Evolutionary conservation across 768 basidiomycete species (phyloP).

Genomic region (Fibroporia radiculosa): DNA sequence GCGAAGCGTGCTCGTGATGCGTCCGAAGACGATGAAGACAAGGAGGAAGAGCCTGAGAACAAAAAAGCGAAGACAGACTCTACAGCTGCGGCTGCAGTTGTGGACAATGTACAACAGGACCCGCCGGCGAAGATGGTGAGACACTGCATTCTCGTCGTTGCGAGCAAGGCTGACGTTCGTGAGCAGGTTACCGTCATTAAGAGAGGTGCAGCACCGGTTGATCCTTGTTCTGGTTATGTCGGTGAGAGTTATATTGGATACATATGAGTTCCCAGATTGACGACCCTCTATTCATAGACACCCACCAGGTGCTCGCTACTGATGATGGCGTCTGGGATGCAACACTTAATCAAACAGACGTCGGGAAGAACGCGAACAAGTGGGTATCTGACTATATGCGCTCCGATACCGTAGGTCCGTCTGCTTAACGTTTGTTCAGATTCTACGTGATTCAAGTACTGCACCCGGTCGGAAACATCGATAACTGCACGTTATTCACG

Average conservation of each 20-base stretch:
- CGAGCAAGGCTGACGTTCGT: constrained; percentile 1
- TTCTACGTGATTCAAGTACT: constrained; percentile 55
- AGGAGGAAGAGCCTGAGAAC: constrained; percentile 16
- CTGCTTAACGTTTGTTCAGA: constrained; percentile 19
- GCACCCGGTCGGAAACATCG: constrained; percentile 35
- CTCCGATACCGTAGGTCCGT: background rate
- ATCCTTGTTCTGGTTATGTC: constrained; percentile 36
- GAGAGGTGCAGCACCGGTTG: constrained; percentile 50
- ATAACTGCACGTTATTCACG: constrained; percentile 35
- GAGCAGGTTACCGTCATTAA: constrained; percentile 41
- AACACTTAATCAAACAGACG: constrained; percentile 55
- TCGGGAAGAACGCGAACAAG: constrained; percentile 46
- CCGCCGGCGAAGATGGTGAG: constrained; percentile 40
- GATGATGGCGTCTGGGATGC: constrained; percentile 45
- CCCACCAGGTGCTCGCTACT: constrained; percentile 43
- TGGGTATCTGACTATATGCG: constrained; percentile 16
- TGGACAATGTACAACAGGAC: background rate
- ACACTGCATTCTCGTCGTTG: background rate
- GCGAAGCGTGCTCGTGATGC: constrained; percentile 13
- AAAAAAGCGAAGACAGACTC: constrained; percentile 23
- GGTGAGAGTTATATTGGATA: constrained; percentile 27
- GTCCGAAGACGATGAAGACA: constrained; percentile 14
- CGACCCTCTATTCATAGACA: constrained; percentile 24
- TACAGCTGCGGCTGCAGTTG: background rate
- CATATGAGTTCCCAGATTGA: background rate